Evolutionary conservation across 139 green algal genomes (phyloP), one percentile per base, ranked within the genome.

Genomic region (Raphidocelis subcapitata): DNA sequence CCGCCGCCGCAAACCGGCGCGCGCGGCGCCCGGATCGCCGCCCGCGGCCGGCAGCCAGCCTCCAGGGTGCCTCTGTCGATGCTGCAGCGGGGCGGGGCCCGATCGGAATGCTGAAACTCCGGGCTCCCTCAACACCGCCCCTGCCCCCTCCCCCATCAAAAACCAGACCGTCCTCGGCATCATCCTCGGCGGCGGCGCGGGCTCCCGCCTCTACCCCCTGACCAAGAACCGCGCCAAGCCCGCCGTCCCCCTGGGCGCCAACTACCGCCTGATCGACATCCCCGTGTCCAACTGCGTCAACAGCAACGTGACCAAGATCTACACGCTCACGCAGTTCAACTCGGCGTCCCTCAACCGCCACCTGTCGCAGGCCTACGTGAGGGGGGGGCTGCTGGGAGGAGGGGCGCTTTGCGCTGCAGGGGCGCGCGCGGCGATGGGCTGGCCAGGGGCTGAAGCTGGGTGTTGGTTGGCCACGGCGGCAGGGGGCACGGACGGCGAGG

Each of bases 291-390:
- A 99, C 87, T 99, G 96, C 90, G 96, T 99, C 77, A 99, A 99
- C 92, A 93, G 80, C 82, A 93, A 94, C 75, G 89, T 99, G 64
- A 97, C 93, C 86, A 99, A 99, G 85, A 97, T 99, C 71, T 99
- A 99, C 90, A 97, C 92, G 83, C 86, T 99, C 20, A 99, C 96
- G 23, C 96, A 99, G 89, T 99, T 99, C 94, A 99, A 99, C 89
- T 97, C 91, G 21, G 96, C 96, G 16, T 99, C 94, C 24, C 92
- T 99, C 49, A 99, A 99, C 86, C 81, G 96, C 29, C 96, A 99
- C 77, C 81, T 99, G 47, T 94, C 92, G 3, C 90, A 96, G 67
- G 96, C 96, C 31, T 99, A 99, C 81, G 89, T 93, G 72, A 88
- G 88, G n/a, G n/a, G n/a, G n/a, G n/a, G n/a, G n/a, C n/a, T n/a